These are phyloP conservation scores for Venustampulla echinocandica DNA, from an alignment of 495 filamentous ascomycete genomes.

Conservation along the genomic window DNA sequence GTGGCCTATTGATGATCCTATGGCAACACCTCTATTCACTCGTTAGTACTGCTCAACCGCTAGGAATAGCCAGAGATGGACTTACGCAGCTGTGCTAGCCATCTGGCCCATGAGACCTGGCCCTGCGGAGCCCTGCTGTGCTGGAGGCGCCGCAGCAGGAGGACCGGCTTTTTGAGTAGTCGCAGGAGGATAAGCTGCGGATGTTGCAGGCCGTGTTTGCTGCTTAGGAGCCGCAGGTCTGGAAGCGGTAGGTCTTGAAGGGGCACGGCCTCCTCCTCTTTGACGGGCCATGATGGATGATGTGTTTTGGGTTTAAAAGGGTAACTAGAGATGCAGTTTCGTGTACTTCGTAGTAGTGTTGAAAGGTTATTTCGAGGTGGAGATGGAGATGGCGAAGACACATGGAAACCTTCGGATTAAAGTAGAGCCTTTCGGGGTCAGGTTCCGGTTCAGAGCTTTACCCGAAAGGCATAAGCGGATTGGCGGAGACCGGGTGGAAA, in stretches of 20 bases:
- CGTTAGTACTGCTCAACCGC: constrained; percentile 5
- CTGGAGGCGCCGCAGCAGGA: constrained; percentile 26
- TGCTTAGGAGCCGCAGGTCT: constrained; percentile 49
- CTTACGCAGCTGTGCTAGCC: constrained; percentile 79
- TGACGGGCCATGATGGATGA: constrained; percentile 66
- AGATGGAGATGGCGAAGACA: background rate
- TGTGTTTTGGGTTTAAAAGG: constrained; percentile 10
- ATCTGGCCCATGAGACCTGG: constrained; percentile 78
- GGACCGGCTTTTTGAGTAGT: constrained; percentile 31
- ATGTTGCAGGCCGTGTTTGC: constrained; percentile 54
- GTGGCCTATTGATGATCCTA: constrained; percentile 91
- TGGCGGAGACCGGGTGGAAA: too few relatives aligned
- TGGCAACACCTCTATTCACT: constrained; percentile 72
- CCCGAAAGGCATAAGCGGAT: too few relatives aligned
- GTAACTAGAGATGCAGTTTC: background rate
- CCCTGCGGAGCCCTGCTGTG: constrained; percentile 42
- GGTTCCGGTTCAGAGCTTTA: too few relatives aligned
- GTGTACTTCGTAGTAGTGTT: background rate
- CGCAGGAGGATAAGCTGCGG: constrained; percentile 52
- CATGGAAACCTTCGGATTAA: constrained; percentile 8
- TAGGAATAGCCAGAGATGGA: too few relatives aligned
- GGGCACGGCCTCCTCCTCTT: constrained; percentile 56
- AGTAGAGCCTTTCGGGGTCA: too few relatives aligned
- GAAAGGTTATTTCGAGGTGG: background rate
- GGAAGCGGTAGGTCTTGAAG: constrained; percentile 56